Percentiles rank a stretch among this genome's conserved stretches.
These are phyloP conservation scores for Actinidia arguta DNA, from an alignment of 179 eudicot species.

Conservation along the genomic window DNA sequence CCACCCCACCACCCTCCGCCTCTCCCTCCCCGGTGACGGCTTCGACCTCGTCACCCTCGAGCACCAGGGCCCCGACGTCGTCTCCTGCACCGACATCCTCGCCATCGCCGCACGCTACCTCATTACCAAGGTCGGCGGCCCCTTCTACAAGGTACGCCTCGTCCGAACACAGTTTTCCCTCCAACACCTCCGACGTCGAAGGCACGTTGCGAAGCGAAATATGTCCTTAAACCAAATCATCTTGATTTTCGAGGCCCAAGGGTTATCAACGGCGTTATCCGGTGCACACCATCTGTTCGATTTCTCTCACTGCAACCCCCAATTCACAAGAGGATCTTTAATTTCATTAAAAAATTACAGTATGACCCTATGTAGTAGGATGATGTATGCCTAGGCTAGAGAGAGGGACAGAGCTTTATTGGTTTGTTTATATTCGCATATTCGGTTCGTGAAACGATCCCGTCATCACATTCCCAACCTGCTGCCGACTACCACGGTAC, in stretches of 20 bases:
- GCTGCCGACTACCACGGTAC: too few species aligned
- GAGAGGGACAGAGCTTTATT: too few species aligned
- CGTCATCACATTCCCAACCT: too few species aligned
- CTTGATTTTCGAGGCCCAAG: conserved; percentile 34
- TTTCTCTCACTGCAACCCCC: too few species aligned
- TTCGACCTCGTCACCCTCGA: conserved; percentile 41
- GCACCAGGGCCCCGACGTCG: conserved; percentile 43
- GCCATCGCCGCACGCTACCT: conserved; percentile 42
- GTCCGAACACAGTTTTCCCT: conserved; percentile 39
- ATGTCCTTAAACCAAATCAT: conserved; percentile 38
- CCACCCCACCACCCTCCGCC: conserved; percentile 35
- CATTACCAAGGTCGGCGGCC: conserved; percentile 44
- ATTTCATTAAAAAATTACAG: too few species aligned
- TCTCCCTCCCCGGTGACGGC: conserved; percentile 48
- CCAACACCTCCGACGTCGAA: conserved; percentile 31
- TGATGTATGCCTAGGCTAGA: too few species aligned
- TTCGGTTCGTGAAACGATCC: too few species aligned
- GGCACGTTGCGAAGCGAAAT: conserved; percentile 38
- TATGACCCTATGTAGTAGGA: too few species aligned
- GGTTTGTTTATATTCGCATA: too few species aligned
- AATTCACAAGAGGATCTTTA: too few species aligned
- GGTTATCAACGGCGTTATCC: conserved; percentile 7
- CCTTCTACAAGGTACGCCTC: conserved; percentile 34
- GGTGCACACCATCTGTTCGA: too few species aligned
- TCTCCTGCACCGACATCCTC: conserved; percentile 50